phyloP scores from a whole-genome alignment of 768 basidiomycete species.

The Auricularia sp. region DNA sequence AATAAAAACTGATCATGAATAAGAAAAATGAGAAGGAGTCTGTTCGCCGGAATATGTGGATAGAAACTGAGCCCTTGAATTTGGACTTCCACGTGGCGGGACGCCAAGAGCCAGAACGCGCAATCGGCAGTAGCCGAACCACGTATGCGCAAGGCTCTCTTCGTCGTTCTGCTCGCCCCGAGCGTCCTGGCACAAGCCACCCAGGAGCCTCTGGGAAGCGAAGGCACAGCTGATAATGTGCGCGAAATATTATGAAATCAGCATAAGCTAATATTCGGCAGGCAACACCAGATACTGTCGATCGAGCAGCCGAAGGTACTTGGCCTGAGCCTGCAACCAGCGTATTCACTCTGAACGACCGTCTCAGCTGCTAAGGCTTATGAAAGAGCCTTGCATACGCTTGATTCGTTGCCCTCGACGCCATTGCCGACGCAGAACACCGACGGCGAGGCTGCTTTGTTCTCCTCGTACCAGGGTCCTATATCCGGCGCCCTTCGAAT shows the following conservation, averaged over 20 bases:
- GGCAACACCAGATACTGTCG: too few relatives aligned
- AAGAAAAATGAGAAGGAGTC: too few relatives aligned
- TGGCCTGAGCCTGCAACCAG: too few relatives aligned
- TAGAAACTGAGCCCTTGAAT: too few relatives aligned
- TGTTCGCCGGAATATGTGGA: too few relatives aligned
- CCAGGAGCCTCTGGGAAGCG: neutral
- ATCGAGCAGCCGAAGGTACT: too few relatives aligned
- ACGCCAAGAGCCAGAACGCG: neutral
- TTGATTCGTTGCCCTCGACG: conserved; percentile 44
- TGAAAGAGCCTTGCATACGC: conserved; percentile 60
- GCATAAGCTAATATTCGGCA: too few relatives aligned
- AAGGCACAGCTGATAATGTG: too few relatives aligned
- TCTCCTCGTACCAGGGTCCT: conserved; percentile 59
- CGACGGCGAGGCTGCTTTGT: conserved; percentile 47
- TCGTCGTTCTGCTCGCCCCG: neutral
- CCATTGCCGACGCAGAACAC: conserved; percentile 46
- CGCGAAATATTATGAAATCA: too few relatives aligned
- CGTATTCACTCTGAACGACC: neutral
- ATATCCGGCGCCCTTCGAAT: conserved; percentile 63
- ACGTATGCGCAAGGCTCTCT: neutral
- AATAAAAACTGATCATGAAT: too few relatives aligned
- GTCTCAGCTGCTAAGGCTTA: conserved; percentile 59
- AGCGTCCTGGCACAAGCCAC: neutral
- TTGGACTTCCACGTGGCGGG: too few relatives aligned
- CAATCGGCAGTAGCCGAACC: neutral